Evolutionary conservation across 345 rosid genomes (phyloP).

Genomic region (Acer negundo): DNA sequence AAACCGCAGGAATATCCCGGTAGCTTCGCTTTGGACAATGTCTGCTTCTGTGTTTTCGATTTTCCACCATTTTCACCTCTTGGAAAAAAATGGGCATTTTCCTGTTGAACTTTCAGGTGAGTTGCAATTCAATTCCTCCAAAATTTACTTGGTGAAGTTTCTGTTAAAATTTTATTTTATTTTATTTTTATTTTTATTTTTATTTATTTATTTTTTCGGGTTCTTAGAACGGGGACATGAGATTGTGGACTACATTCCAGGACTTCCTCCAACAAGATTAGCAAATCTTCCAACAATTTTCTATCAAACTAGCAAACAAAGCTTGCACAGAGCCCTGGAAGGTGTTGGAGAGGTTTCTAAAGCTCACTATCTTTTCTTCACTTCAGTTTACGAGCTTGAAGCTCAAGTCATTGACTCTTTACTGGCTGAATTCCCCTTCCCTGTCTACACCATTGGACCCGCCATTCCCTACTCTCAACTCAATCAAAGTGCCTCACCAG

Average conservation of each 20-base stretch:
- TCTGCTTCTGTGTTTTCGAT: slow-evolving; percentile 33
- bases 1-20: slow-evolving; percentile 35
- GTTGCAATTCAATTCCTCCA: neutral
- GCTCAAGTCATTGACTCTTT: slow-evolving; percentile 16
- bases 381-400: slow-evolving; percentile 31
- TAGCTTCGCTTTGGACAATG: slow-evolving; percentile 37
- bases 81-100: slow-evolving; percentile 13
- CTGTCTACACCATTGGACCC: slow-evolving; percentile 32
- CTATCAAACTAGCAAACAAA: slow-evolving; percentile 4
- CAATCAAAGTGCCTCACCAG: neutral
- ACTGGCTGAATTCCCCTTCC: neutral
- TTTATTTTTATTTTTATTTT: too few species aligned
- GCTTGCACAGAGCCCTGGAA: neutral
- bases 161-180: neutral
- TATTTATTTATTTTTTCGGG: neutral
- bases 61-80: slow-evolving; percentile 26
- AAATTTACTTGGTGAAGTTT: neutral
- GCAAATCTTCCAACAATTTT: slow-evolving; percentile 26
- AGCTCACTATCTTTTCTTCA: slow-evolving; percentile 28
- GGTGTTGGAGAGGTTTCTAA: neutral
- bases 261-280: slow-evolving; percentile 31
- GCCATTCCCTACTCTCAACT: slow-evolving; percentile 27
- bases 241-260: slow-evolving; percentile 41
- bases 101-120: slow-evolving; percentile 25
- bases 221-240: slow-evolving; percentile 37